Percentiles rank a stretch among this genome's conserved stretches.
Conservation (phyloP, 2,329 filamentous ascomycete genomes). For the Sclerotinia trifoliorum region DNA sequence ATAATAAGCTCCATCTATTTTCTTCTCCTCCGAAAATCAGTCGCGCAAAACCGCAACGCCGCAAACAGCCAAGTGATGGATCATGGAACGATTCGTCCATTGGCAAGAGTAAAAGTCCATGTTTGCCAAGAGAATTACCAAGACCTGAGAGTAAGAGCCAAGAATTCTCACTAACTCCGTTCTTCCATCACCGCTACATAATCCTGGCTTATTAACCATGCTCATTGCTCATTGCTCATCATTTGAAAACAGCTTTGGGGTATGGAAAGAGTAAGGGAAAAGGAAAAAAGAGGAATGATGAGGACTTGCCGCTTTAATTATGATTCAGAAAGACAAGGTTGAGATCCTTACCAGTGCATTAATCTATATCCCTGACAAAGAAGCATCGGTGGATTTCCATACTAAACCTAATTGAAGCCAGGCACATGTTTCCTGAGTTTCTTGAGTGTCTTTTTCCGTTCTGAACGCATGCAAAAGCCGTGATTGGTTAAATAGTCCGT, state of each 20-base stretch:
- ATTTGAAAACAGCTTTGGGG: background rate
- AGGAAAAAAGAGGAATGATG: background rate
- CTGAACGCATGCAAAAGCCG: background rate
- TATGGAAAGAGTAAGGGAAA: background rate
- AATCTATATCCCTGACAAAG: background rate
- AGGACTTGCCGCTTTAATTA: background rate
- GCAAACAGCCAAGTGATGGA: background rate
- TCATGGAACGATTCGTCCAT: background rate
- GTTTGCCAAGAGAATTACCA: background rate
- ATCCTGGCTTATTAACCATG: background rate
- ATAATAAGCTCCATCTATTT: background rate
- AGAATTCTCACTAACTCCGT: background rate
- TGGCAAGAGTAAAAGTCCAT: background rate
- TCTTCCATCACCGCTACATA: background rate
- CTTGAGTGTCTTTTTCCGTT: too few relatives aligned
- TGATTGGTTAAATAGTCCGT: background rate
- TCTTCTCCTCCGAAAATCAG: too few relatives aligned
- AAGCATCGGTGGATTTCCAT: background rate
- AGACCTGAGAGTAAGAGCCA: background rate
- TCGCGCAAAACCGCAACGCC: background rate
- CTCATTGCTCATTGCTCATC: too few relatives aligned
- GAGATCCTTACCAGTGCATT: background rate
- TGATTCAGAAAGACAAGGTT: background rate
- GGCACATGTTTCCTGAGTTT: background rate
- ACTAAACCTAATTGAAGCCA: background rate